Percentiles rank a stretch among this genome's conserved stretches.
Conservation (phyloP, 2,329 filamentous ascomycete genomes). For the Cordyceps sp. region DNA sequence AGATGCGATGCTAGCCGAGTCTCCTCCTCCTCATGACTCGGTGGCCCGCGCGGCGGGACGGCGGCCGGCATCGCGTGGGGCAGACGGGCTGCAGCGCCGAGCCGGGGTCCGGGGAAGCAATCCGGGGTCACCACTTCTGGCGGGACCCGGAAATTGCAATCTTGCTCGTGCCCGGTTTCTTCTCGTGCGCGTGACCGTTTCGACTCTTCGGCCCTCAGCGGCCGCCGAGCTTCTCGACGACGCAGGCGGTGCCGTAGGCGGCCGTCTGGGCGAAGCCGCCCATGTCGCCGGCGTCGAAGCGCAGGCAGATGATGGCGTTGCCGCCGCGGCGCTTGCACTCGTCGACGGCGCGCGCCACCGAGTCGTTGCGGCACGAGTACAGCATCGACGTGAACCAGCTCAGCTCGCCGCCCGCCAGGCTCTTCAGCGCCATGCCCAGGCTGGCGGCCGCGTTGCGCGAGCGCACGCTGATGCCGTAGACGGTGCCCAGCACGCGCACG, state of each 20-base stretch:
- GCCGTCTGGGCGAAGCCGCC: conserved; percentile 40
- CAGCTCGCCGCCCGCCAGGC: conserved; percentile 40
- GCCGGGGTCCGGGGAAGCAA: no score
- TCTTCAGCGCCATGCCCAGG: conserved; percentile 38
- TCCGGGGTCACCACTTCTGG: no score
- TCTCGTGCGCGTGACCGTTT: no score
- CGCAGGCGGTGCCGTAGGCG: conserved; percentile 41
- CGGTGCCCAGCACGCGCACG: conserved; percentile 37
- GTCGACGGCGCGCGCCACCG: conserved; percentile 35
- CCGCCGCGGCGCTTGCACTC: conserved; percentile 41
- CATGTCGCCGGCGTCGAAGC: conserved; percentile 39
- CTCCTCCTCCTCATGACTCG: no score
- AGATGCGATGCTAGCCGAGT: no score
- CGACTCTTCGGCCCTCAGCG: no score
- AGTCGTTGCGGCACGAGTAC: conserved; percentile 40
- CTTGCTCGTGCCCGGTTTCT: no score
- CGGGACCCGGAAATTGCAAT: no score
- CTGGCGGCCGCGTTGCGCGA: conserved; percentile 41
- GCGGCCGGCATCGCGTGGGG: no score
- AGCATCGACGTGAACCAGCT: conserved; percentile 41
- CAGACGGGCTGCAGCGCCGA: no score
- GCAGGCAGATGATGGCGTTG: conserved; percentile 41
- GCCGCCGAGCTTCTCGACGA: conserved; percentile 39
- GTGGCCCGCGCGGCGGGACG: no score
- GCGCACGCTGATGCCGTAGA: conserved; percentile 39